Evolutionary conservation across 148 eudicot genomes (phyloP).

Genomic region (Gaultheria prostrata): DNA sequence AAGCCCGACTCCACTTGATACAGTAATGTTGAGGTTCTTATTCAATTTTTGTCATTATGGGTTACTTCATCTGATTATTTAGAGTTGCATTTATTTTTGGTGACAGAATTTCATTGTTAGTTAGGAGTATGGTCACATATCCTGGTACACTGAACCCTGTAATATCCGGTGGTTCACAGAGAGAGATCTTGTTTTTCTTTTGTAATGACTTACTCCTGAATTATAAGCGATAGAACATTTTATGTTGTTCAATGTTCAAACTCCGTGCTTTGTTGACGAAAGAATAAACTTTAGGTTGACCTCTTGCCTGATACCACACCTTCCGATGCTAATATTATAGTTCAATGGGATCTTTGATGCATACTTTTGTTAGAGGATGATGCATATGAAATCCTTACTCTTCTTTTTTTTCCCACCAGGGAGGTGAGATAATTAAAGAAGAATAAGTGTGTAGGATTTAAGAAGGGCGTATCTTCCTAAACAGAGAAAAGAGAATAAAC

Average conservation of each 20-base stretch:
- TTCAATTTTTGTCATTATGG: background rate
- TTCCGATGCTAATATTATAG: background rate
- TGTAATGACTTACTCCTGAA: background rate
- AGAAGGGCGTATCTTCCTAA: background rate
- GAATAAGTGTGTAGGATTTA: background rate
- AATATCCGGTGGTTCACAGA: background rate
- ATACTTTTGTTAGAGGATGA: background rate
- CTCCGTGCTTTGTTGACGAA: background rate
- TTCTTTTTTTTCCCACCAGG: background rate
- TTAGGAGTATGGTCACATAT: background rate
- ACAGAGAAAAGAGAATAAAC: background rate
- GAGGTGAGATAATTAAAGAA: background rate
- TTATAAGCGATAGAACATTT: background rate
- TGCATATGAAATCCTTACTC: background rate
- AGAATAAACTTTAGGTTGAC: background rate
- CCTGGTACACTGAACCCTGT: background rate
- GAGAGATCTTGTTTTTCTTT: background rate
- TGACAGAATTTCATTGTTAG: background rate
- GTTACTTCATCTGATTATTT: background rate
- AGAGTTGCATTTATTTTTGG: background rate
- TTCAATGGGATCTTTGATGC: background rate
- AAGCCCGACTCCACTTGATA: slow-evolving; percentile 27
- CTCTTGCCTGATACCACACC: background rate
- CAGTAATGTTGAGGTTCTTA: background rate
- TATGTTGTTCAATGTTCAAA: too few relatives aligned